phyloP scores from a whole-genome alignment of 2,329 filamentous ascomycete species.

The Pezicula radicicola region DNA sequence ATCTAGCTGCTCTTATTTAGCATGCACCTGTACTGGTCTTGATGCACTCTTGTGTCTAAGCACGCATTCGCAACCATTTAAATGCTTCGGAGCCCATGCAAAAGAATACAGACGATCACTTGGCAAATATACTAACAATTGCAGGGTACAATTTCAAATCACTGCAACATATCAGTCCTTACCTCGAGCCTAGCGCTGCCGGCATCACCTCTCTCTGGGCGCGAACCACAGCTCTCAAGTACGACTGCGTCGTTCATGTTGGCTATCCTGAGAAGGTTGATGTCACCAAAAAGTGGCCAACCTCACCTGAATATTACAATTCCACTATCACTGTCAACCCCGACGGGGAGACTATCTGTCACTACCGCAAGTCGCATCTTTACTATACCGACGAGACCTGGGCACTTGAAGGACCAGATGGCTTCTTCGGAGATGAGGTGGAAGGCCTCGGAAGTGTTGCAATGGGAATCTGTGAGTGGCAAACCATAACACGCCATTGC shows the following conservation, averaged over 20 bases:
- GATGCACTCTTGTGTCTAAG: background rate
- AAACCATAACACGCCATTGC: background rate
- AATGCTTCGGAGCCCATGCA: too few relatives aligned
- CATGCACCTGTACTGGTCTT: constrained; percentile 13
- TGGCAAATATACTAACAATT: too few relatives aligned
- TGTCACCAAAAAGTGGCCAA: constrained; percentile 44
- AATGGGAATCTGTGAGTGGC: constrained; percentile 55
- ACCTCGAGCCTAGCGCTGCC: constrained; percentile 61
- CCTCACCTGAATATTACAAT: constrained; percentile 52
- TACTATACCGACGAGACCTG: constrained; percentile 61
- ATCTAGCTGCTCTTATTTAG: background rate
- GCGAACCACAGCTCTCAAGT: constrained; percentile 58
- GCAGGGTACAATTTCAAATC: constrained; percentile 78
- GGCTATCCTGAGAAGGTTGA: constrained; percentile 74
- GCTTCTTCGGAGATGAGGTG: constrained; percentile 46
- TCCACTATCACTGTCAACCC: constrained; percentile 50
- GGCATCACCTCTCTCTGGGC: constrained; percentile 74
- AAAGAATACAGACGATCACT: too few relatives aligned
- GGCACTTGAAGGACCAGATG: constrained; percentile 51
- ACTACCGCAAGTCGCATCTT: constrained; percentile 59
- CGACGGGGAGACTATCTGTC: constrained; percentile 57
- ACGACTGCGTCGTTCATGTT: constrained; percentile 64
- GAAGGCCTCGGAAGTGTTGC: constrained; percentile 47
- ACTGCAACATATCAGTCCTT: constrained; percentile 63
- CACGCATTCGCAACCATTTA: too few relatives aligned